These are phyloP conservation scores for Amaranthus hypochondriacus DNA, from an alignment of 148 eudicot genomes.

Conservation along the genomic window DNA sequence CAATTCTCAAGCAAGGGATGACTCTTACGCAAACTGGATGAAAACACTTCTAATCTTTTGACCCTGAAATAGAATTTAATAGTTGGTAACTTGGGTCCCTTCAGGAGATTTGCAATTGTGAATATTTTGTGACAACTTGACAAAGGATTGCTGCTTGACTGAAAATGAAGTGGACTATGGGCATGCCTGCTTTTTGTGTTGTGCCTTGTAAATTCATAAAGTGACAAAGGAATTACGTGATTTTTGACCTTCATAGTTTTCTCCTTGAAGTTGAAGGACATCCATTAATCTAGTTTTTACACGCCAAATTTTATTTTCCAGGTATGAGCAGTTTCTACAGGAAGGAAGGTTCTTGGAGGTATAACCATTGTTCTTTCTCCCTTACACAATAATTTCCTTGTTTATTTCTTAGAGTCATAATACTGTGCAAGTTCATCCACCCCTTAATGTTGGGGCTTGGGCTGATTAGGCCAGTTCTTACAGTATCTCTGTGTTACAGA, in stretches of 20 bases:
- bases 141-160: not conserved
- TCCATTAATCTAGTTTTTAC: not conserved
- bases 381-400: not conserved
- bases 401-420: not conserved
- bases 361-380: constrained; percentile 8
- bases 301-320: constrained; percentile 24
- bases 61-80: too few species aligned
- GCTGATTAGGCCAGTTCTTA: not conserved
- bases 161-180: not conserved
- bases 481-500: not conserved
- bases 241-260: not conserved
- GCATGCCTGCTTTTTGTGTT: not conserved
- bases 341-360: constrained; percentile 77
- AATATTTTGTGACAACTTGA: not conserved
- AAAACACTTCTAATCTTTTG: too few species aligned
- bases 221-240: not conserved
- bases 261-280: not conserved
- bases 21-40: too few species aligned
- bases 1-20: too few species aligned
- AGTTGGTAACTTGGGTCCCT: too few species aligned
- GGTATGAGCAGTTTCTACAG: constrained; percentile 65
- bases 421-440: not conserved
- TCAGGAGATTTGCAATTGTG: too few species aligned
- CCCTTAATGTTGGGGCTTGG: not conserved
- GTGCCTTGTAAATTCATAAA: not conserved